A percentile compares a stretch with the other conserved stretches of the same genome.
Conservation (phyloP, 257 asterid species). For the Thymus quinquecostatus region DNA sequence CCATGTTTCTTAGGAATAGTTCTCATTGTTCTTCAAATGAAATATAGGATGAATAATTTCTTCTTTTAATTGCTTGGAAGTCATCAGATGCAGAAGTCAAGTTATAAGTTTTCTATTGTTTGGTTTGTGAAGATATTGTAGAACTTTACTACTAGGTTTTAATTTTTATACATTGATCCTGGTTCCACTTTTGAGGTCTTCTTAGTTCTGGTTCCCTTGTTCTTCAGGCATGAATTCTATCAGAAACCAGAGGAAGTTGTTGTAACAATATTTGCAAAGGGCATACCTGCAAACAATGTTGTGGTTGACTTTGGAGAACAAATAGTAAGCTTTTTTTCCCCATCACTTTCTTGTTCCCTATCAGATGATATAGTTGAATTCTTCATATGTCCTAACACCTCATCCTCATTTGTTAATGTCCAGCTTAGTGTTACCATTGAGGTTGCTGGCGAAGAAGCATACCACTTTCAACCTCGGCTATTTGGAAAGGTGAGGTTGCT, state of each 20-base stretch:
- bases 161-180: background rate
- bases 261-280: slow-evolving; percentile 89
- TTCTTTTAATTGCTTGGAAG: slow-evolving; percentile 15
- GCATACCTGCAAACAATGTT: slow-evolving; percentile 62
- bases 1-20: too few species aligned
- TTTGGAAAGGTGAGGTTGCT: slow-evolving; percentile 78
- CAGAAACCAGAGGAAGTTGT: slow-evolving; percentile 97
- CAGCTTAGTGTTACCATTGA: slow-evolving; percentile 90
- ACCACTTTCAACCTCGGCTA: slow-evolving; percentile 81
- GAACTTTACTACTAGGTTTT: slow-evolving; percentile 13
- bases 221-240: slow-evolving; percentile 83
- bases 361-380: slow-evolving; percentile 1
- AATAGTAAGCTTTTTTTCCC: slow-evolving; percentile 63
- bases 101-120: background rate
- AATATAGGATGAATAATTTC: background rate
- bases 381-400: slow-evolving; percentile 14
- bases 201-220: background rate
- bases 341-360: slow-evolving; percentile 10
- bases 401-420: slow-evolving; percentile 31
- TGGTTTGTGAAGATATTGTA: slow-evolving; percentile 3
- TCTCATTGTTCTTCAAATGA: slow-evolving; percentile 6
- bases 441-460: slow-evolving; percentile 80
- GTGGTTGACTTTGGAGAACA: slow-evolving; percentile 91
- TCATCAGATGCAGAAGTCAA: background rate
- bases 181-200: slow-evolving; percentile 8